Conservation (phyloP, 2,329 filamentous ascomycete species). For the Colletotrichum tofieldiae region DNA sequence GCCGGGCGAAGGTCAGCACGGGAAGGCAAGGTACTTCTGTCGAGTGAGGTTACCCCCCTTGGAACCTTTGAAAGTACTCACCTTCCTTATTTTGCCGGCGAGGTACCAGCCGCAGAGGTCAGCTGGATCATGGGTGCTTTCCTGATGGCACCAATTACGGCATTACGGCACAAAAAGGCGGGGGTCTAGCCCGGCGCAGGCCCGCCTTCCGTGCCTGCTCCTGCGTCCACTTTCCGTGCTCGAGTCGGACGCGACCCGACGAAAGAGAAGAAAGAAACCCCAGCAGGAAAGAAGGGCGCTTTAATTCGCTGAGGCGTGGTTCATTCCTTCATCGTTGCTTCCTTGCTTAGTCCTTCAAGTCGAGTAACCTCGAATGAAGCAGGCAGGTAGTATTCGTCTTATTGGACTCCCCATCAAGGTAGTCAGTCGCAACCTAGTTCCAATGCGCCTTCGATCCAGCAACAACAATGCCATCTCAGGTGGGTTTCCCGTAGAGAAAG, state of each 20-base stretch:
- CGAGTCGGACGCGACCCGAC: slow-evolving; percentile 34
- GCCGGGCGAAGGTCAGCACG: background rate
- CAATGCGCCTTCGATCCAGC: slow-evolving; percentile 1
- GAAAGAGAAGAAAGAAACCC: background rate
- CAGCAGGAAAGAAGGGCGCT: background rate
- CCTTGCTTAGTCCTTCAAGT: slow-evolving; percentile 2
- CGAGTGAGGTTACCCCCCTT: background rate
- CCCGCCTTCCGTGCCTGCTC: slow-evolving; percentile 11
- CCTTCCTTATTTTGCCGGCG: slow-evolving; percentile 20
- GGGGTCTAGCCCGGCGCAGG: slow-evolving; percentile 30
- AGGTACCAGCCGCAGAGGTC: slow-evolving; percentile 19
- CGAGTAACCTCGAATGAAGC: background rate
- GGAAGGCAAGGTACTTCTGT: slow-evolving; percentile 7
- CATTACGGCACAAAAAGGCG: slow-evolving; percentile 38
- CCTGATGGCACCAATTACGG: slow-evolving; percentile 36
- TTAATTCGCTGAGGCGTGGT: background rate
- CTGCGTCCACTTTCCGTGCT: slow-evolving; percentile 3
- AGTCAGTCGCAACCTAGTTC: background rate
- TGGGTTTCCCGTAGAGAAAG: background rate
- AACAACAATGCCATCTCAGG: background rate
- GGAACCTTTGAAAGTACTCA: slow-evolving; percentile 13
- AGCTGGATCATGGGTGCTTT: slow-evolving; percentile 23
- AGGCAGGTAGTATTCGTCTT: slow-evolving; percentile 23
- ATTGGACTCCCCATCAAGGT: background rate
- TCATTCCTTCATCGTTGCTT: slow-evolving; percentile 1